Base-by-base conservation (phyloP, 768 basidiomycete genomes). In the Strobilomyces confusus region DNA sequence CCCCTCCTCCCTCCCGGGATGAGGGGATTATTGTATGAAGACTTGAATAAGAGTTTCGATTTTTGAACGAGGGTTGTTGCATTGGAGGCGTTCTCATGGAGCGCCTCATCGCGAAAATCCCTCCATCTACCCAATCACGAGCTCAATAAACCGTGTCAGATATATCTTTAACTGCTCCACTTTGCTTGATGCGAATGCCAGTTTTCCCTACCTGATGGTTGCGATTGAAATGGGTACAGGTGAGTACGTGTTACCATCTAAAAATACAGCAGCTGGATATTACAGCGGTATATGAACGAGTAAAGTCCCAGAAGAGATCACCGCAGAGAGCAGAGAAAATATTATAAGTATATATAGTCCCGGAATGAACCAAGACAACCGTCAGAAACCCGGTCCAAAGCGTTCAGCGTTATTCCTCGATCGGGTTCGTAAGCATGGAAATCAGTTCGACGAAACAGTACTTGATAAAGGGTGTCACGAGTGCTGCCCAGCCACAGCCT, bases 1-100 rank as follows among this genome's bases (percentile, higher is more conserved):
- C 92, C 95, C 0, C 73, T 82, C 6, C 76, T 99, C 32, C 95
- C 95, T 1, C 82, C 84, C 0, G 95, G 95, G 5, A 99, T 99
- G 95, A 81, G 80, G 48, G 78, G 89, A 62, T 83, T 91, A 43
- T 75, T 98, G 22, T 77, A 88, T 56, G 84, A 90, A 58, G 94
- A 98, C 66, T 77, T 97, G 55, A 82, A 97, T 69, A 86, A 89
- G 65, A 78, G 81, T 8, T 94, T 97, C 61, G 92, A 94, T 34
- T 64, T 67, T 33, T 64, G 48, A n/a, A 60, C 20, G 4, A 22
- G 15, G 22, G 12, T 34, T 9, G 12, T 22, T 3, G 20, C 20
- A 8, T 11, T 53, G 2, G 12, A 1, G 12, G 32, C 25, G 14
- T 30, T 11, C 11, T 14, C 34, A 20, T 30, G n/a, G 19, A 23